Conservation (phyloP, 2,329 filamentous ascomycete species). For the Clonostachys rosea region DNA sequence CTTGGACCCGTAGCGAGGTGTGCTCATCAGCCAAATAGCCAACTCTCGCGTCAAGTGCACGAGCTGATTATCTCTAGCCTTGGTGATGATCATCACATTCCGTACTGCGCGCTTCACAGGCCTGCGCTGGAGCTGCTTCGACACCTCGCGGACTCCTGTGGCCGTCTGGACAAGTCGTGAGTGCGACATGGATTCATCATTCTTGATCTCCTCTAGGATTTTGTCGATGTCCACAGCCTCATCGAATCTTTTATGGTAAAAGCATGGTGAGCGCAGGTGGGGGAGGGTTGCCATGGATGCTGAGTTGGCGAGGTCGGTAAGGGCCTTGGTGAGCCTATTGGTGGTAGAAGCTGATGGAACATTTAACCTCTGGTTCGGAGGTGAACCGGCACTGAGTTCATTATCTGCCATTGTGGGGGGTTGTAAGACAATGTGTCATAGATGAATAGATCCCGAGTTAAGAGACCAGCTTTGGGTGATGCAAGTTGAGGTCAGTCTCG, state of each 20-base stretch:
- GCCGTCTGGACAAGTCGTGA: constrained; percentile 93
- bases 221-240: constrained; percentile 93
- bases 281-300: constrained; percentile 39
- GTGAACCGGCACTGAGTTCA: constrained; percentile 14
- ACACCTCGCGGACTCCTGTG: constrained; percentile 90
- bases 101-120: constrained; percentile 88
- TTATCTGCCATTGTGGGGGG: no score
- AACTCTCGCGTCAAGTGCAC: constrained; percentile 87
- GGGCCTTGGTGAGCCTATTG: constrained; percentile 59
- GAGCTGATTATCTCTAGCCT: constrained; percentile 90
- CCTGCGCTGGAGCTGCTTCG: constrained; percentile 86
- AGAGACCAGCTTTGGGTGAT: no score
- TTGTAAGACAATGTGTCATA: no score
- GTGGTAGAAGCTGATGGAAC: constrained; percentile 40
- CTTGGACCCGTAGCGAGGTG: constrained; percentile 83
- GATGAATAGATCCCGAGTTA: no score
- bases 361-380: constrained; percentile 14
- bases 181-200: constrained; percentile 86
- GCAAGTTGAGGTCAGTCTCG: not conserved
- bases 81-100: constrained; percentile 98
- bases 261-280: constrained; percentile 83
- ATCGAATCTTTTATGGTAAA: constrained; percentile 96
- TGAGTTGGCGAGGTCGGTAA: constrained; percentile 42
- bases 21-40: constrained; percentile 80
- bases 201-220: constrained; percentile 90